Evolutionary conservation across 305 asterid genomes (phyloP).

Genomic region (Plantago rigida): DNA sequence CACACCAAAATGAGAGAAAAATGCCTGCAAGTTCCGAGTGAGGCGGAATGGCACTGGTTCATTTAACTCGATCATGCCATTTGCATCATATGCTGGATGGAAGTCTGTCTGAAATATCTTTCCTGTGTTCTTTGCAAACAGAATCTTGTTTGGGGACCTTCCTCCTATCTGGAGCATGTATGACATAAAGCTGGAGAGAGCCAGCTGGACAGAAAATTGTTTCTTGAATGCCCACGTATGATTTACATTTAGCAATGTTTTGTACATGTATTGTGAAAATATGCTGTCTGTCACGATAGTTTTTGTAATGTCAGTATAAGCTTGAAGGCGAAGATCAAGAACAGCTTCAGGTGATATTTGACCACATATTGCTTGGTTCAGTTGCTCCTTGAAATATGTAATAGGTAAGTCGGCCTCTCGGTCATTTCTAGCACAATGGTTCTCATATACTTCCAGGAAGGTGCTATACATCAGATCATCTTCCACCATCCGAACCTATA

Average conservation of each 20-base stretch:
- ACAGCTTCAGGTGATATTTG: slow-evolving; percentile 94
- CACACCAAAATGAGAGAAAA: slow-evolving; percentile 93
- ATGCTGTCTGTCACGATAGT: slow-evolving; percentile 76
- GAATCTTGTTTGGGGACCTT: slow-evolving; percentile 91
- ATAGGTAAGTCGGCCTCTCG: slow-evolving; percentile 88
- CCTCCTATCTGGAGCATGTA: slow-evolving; percentile 98
- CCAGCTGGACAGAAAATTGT: slow-evolving; percentile 92
- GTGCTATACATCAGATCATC: slow-evolving; percentile 97
- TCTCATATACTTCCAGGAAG: slow-evolving; percentile 95
- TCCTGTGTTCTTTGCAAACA: slow-evolving; percentile 95
- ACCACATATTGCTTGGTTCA: slow-evolving; percentile 91
- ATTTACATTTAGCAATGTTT: slow-evolving; percentile 76
- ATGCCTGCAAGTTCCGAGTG: slow-evolving; percentile 90
- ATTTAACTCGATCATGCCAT: slow-evolving; percentile 91
- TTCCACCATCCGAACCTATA: slow-evolving; percentile 96
- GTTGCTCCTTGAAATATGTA: slow-evolving; percentile 86
- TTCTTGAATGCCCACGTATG: slow-evolving; percentile 96
- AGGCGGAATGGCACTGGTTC: slow-evolving; percentile 97
- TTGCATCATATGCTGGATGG: slow-evolving; percentile 92
- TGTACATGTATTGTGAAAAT: slow-evolving; percentile 96
- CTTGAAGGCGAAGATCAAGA: slow-evolving; percentile 91
- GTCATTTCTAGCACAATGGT: slow-evolving; percentile 92
- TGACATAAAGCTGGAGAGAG: slow-evolving; percentile 92
- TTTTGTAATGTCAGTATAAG: slow-evolving; percentile 78
- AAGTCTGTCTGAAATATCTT: slow-evolving; percentile 96